Base-by-base conservation (phyloP, 2,329 filamentous ascomycete genomes). In the Exophiala sp. region DNA sequence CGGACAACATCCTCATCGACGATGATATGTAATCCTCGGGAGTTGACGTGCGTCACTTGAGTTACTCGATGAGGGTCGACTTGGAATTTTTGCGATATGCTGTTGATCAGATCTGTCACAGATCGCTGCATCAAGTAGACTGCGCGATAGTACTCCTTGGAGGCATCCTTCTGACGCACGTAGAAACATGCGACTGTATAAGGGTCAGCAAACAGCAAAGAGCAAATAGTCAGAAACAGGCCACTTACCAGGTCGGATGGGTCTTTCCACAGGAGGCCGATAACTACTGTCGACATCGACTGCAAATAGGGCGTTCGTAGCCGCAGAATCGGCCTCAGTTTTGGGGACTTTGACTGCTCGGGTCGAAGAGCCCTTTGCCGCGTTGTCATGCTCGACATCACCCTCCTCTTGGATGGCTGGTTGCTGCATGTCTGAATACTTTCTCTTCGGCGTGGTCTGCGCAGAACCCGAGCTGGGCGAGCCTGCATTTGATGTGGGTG, bases 1-100 rank as follows among this genome's bases (percentile, higher is more conserved):
- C 79, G 79, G 24, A 97, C 80, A 41, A 94, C 83, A 56, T 96
- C 89, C 63, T 97, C 89, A 62, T 97, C 93, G 60, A 97, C 78
- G 63, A 94, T 81, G 48, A 97, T 82, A 62, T 89, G 82, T 1
- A 96, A 70, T 0, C 88, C 88, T 57, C 82, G 82, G 11, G 82
- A 75, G 35, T 87, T 83, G 46, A 89, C 73, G 50, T 82, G 86
- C 3, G 95, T 73, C 1, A 83, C 83, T 29, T 85, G 82, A 1
- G 82, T 71, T 6, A 96, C 80, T 53, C 79, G 81, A 2, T 77
- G 76, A 1, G 85, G 74, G 55, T 96, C 87, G 41, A 97, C 74
- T 14, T 82, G 79, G 74, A 86, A 93, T 68, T 97, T 97, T 48
- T 76, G 70, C 2, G 87, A 83, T 16, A 96, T 80, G 37, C 81